Evolutionary conservation across 495 filamentous ascomycete species (phyloP).

Genomic region (Parachaetomium inaequale): DNA sequence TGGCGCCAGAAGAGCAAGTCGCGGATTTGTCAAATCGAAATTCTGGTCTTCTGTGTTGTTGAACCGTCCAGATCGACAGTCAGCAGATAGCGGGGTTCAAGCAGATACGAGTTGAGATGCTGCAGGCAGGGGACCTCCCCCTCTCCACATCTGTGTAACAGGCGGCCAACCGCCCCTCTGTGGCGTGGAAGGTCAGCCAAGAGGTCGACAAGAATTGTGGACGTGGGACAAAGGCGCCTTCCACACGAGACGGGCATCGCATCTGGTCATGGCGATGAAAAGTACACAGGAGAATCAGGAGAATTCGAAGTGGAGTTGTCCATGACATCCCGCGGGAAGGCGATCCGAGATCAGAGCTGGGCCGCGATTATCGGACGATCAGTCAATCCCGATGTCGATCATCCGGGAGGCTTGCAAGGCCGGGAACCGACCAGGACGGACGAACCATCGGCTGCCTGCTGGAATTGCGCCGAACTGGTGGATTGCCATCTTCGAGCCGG

Average conservation of each 20-base stretch:
- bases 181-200: not conserved
- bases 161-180: not conserved
- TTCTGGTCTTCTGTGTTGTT: not conserved
- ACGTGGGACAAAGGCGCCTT: not conserved
- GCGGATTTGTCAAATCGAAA: not conserved
- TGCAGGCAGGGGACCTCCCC: not conserved
- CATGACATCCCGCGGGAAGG: not conserved
- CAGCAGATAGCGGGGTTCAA: not conserved
- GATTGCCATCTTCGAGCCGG: not conserved
- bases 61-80: not conserved
- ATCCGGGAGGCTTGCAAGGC: not conserved
- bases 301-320: not conserved
- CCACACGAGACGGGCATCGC: not conserved
- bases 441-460: not conserved
- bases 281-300: too few relatives aligned
- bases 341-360: not conserved
- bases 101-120: slow-evolving; percentile 10
- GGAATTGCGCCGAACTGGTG: not conserved
- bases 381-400: not conserved
- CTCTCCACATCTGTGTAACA: not conserved
- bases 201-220: not conserved
- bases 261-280: not conserved
- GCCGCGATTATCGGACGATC: not conserved
- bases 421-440: not conserved
- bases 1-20: not conserved